Base-by-base conservation (phyloP, 805 yeast species). In the Komagataella populi region DNA sequence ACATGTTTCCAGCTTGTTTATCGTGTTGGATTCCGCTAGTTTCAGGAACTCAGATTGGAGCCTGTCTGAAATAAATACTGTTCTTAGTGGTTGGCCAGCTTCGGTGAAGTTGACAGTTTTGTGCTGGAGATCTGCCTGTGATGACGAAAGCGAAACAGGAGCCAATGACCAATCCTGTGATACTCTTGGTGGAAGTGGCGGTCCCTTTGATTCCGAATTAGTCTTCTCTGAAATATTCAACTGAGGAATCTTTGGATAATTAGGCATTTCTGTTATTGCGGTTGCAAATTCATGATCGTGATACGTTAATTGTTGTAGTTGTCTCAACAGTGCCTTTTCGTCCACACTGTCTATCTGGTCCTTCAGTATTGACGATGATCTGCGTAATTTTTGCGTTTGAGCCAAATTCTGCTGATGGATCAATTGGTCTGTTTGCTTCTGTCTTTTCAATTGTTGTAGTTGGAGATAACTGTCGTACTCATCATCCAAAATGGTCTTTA, bases 1-100 rank as follows among this genome's bases (percentile, higher is more conserved):
- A 59, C 86, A 81, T 0, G 86, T 81, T 58, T 81, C 87, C 14
- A 82, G 63, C 45, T 73, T 74, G 14, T 63, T 63, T 1, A 48
- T 22, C 1, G 87, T 81, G 57, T 81, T 82, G 3, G 63, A 55
- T 16, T 61, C 56, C 1, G 86, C 81, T 10, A 77, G 59, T 22
- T 61, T 57, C 6, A 79, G 64, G 56, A 81, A 81, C 22, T 59
- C 53, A 1, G 61, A 52, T 30, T 76, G 68, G 17, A 81, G 63
- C 23, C 63, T 63, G 0, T 62, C 50, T 1, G 87, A 83, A 10
- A 80, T 59, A 57, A 71, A 80, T 2, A 80, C 61, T 0, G 78
- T 68, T 50, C 84, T 68, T 49, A 81, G 60, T 3, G 81, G 77
- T 7, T 67, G 67, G 0, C 84, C 83, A n/a, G 74, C 76, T 57